Conservation (phyloP, 2,329 filamentous ascomycete genomes). For the Dothistroma septosporum region DNA sequence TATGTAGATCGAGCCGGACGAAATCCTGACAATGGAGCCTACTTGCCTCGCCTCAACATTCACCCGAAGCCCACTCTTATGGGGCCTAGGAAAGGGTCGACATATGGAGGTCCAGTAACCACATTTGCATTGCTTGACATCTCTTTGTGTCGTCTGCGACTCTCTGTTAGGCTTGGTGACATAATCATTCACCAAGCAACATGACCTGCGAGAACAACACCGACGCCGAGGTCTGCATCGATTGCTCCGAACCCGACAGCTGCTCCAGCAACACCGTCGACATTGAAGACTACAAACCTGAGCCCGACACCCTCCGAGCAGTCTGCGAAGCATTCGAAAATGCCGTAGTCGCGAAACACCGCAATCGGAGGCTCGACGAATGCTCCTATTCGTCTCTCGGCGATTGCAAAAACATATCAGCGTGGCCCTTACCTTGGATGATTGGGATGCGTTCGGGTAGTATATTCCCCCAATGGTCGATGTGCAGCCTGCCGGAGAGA, state of each 20-base stretch:
- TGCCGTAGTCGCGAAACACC: slow-evolving; percentile 52
- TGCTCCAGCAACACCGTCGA: slow-evolving; percentile 20
- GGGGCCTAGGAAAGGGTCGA: background rate
- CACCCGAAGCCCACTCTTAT: background rate
- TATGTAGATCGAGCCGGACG: background rate
- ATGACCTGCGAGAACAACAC: slow-evolving; percentile 10
- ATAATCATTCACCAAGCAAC: background rate
- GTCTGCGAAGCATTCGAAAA: slow-evolving; percentile 54
- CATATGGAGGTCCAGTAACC: background rate
- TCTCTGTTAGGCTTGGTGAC: background rate
- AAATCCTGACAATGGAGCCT: background rate
- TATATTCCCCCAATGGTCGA: slow-evolving; percentile 51
- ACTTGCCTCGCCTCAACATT: background rate
- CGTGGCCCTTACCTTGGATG: slow-evolving; percentile 48
- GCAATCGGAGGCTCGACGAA: slow-evolving; percentile 57
- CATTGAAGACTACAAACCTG: slow-evolving; percentile 33
- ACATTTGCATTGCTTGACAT: background rate
- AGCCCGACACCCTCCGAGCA: slow-evolving; percentile 27
- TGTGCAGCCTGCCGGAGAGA: slow-evolving; percentile 53
- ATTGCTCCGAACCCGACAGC: slow-evolving; percentile 12
- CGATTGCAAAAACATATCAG: slow-evolving; percentile 54
- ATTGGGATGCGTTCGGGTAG: slow-evolving; percentile 53
- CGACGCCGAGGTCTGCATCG: slow-evolving; percentile 16
- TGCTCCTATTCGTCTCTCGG: slow-evolving; percentile 54
- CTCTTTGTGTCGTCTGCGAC: background rate